phyloP scores from a whole-genome alignment of 2,329 filamentous ascomycete genomes.

The Colletotrichum truncatum region DNA sequence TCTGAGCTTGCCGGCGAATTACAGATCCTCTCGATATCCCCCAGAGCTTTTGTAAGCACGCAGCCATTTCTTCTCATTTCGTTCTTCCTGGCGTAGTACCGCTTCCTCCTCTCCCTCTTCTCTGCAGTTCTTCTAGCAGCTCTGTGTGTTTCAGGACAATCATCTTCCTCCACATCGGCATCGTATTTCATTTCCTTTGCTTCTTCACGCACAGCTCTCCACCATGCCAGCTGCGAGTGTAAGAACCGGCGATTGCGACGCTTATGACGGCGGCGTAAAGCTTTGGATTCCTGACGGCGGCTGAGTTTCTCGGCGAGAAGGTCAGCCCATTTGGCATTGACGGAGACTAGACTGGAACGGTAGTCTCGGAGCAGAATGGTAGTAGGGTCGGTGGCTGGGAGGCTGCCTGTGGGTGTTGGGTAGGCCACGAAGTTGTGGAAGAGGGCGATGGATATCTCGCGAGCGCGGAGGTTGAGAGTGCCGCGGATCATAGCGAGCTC shows the following conservation, averaged over 20 bases:
- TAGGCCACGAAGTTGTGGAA: not conserved
- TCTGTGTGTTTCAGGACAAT: not conserved
- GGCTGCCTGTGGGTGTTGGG: not conserved
- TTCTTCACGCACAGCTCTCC: not conserved
- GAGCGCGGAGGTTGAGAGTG: not conserved
- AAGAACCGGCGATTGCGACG: not conserved
- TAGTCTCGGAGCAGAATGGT: not conserved
- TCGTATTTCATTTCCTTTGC: not conserved
- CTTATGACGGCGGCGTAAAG: not conserved
- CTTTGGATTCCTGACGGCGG: not conserved
- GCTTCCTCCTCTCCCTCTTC: not conserved
- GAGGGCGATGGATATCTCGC: not conserved
- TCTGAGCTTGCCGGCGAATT: too few species aligned
- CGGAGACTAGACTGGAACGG: not conserved
- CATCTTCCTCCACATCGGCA: not conserved
- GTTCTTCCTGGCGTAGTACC: not conserved
- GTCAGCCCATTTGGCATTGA: not conserved
- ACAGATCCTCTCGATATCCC: too few species aligned
- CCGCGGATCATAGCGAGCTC: not conserved
- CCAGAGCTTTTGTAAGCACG: not conserved
- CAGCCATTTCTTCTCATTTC: not conserved
- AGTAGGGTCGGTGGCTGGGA: not conserved
- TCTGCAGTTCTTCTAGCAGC: too few species aligned
- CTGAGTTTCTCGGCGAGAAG: not conserved
- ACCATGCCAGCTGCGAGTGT: not conserved